Conservation (phyloP, 2,329 filamentous ascomycete species). For the Colletotrichum sp. region DNA sequence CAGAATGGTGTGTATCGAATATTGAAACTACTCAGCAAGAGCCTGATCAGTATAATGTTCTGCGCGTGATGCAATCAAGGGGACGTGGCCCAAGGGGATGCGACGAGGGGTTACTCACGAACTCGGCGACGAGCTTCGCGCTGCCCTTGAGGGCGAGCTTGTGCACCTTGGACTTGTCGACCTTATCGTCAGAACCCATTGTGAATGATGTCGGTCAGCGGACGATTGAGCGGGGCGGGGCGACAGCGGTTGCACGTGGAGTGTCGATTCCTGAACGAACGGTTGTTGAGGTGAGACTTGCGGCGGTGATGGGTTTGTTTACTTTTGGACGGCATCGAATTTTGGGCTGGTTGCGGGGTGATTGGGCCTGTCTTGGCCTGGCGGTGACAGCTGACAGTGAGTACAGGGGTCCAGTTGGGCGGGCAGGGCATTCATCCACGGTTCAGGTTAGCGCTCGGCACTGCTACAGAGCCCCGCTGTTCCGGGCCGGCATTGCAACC, state of each 20-base stretch:
- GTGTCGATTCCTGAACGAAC: not conserved
- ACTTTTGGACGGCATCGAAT: slow-evolving; percentile 4
- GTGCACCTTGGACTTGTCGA: slow-evolving; percentile 85
- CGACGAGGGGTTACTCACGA: slow-evolving; percentile 64
- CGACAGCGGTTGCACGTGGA: not conserved
- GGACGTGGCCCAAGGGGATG: not conserved
- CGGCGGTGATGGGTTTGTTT: not conserved
- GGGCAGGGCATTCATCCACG: not conserved
- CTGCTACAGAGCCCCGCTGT: not conserved
- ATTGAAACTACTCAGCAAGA: slow-evolving; percentile 74
- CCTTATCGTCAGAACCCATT: slow-evolving; percentile 20
- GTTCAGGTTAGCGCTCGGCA: not conserved
- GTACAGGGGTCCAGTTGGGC: not conserved
- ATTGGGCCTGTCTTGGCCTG: not conserved
- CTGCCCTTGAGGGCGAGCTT: slow-evolving; percentile 88
- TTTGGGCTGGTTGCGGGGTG: slow-evolving; percentile 15
- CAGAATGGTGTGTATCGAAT: slow-evolving; percentile 97
- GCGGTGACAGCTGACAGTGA: not conserved
- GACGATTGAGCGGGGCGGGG: not conserved
- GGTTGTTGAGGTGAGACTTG: not conserved
- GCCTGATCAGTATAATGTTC: slow-evolving; percentile 19
- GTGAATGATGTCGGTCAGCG: not conserved
- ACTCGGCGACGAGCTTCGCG: slow-evolving; percentile 91
- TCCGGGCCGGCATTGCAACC: not conserved
- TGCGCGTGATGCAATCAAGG: not conserved